Evolutionary conservation across 169 alveolate genomes (phyloP), one percentile per base, ranked within the genome.

Genomic region (Cryptosporidium canis): DNA sequence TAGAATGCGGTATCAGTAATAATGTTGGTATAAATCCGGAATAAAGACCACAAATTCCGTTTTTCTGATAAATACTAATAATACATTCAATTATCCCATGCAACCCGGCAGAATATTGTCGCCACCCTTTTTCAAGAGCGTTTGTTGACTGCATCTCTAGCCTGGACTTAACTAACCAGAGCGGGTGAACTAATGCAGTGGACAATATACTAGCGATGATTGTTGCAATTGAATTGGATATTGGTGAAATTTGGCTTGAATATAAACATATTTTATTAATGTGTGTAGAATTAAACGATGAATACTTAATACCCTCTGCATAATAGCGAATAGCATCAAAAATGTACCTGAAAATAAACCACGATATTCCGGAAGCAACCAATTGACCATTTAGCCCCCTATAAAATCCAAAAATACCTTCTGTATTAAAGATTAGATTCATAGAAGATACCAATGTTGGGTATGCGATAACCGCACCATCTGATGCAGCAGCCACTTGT

Each of bases 81-180:
- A 77, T 33, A 37, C 87, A 77, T 63, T 77, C 72, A 58, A 16
- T n/a, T 12, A 55, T 21, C n/a, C 87, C 87, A 1, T 61, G n/a
- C 31, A 77, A 1, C n/a, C 87, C 87, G 3, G 77, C 6, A 39
- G 87, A 77, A 63, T 77, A 77, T 41, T 77, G 87, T 21, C 37
- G 55, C 87, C 87, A 77, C 3, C 87, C 87, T 9, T 77, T 77
- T 18, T 55, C 31, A 24, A 37, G 55, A 9, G 51, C 61, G 27
- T 41, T 51, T n/a, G 44, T 2, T 14, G 77, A 58, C n/a, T 77
- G 87, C 31, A 63, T 77, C 61, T 77, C 87, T 21, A 77, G 39
- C 27, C 87, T 77, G 27, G 87, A 43, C 33, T 77, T 77, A 8
- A 77, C 63, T 44, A 77, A 14, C 87, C 87, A 77, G 31, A 77